Base-by-base conservation (phyloP, 495 filamentous ascomycete genomes). In the Aspergillus heteromorphus region DNA sequence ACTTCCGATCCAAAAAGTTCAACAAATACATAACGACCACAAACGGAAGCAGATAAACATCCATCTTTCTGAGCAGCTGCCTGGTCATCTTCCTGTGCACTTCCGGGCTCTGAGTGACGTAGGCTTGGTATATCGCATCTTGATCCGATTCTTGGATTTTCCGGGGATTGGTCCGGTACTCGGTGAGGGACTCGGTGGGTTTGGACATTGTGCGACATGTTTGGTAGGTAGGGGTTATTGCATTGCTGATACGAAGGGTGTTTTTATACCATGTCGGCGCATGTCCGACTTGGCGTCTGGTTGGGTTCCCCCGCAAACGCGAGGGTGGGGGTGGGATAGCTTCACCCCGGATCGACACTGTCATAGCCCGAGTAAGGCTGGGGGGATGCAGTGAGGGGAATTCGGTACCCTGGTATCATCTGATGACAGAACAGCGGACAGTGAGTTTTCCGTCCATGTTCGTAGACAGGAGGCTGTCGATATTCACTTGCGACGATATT, bases 1-100 rank as follows among this genome's bases (percentile, higher is more conserved):
- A 70, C 68, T 80, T 82, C 40, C 88, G 79, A 68, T 91, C 88
- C 58, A 91, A 71, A 66, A 90, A 92, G 63, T 91, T 91, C 61
- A 91, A 67, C 57, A 91, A 84, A 64, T 91, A 90, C 82, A 87
- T 86, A 18, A 87, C 27, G 38, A 85, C 74, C 34, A 87, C 63
- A 61, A 82, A 79, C 2, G 86, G 85, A 51, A 89, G 66, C 1
- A 77, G 64, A 45, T 83, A 68, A 0, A 77, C 49, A 60, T 88
- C 86, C 13, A 88, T 83, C 63, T 86, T 88, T 25, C 79, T 71
- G 48, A 78, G 69, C 34, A 88, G 69, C 55, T 49, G 50, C 1
- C 57, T 40, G 38, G 64, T 68, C 65, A 73, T 70, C 21, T 56
- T 49, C 30, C 60, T 64, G 55, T 78, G 68, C 62, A 65, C 69